Percentiles rank a stretch among this genome's conserved stretches.
These are phyloP conservation scores for Capsella bursapastoris DNA, from an alignment of 345 rosid genomes.

Conservation along the genomic window DNA sequence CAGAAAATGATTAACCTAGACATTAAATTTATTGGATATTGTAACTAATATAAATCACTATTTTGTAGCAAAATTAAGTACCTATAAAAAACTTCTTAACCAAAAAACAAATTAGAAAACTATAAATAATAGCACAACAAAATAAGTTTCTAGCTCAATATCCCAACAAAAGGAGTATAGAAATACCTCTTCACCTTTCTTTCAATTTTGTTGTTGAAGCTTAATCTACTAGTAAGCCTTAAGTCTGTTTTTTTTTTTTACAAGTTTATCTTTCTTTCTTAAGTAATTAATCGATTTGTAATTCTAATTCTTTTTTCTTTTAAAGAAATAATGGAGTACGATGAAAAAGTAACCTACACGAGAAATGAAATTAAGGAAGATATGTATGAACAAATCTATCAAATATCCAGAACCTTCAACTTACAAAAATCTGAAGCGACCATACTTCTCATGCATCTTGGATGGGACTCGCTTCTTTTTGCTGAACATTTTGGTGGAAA, in stretches of 20 bases:
- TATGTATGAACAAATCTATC: not conserved
- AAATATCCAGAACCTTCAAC: not conserved
- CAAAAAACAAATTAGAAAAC: not conserved
- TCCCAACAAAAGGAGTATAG: too few relatives aligned
- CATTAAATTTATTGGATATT: not conserved
- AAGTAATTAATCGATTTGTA: too few relatives aligned
- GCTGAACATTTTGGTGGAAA: not conserved
- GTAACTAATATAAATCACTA: not conserved
- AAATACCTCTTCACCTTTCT: not conserved
- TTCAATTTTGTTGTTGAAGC: not conserved
- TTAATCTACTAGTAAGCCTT: not conserved
- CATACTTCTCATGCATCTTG: not conserved
- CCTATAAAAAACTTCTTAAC: not conserved
- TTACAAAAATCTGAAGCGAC: not conserved
- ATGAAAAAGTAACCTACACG: not conserved
- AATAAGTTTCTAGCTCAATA: too few relatives aligned
- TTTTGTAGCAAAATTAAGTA: not conserved
- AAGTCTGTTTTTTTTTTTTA: not conserved
- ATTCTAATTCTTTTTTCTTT: not conserved
- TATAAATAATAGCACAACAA: not conserved
- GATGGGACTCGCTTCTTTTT: not conserved
- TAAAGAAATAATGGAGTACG: conserved; percentile 4
- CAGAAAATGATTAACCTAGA: not conserved
- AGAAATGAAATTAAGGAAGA: not conserved
- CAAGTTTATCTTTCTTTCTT: not conserved